These are phyloP conservation scores for Cutaneotrichosporon sp. DNA, from an alignment of 1,284 basidiomycete genomes.

Conservation along the genomic window DNA sequence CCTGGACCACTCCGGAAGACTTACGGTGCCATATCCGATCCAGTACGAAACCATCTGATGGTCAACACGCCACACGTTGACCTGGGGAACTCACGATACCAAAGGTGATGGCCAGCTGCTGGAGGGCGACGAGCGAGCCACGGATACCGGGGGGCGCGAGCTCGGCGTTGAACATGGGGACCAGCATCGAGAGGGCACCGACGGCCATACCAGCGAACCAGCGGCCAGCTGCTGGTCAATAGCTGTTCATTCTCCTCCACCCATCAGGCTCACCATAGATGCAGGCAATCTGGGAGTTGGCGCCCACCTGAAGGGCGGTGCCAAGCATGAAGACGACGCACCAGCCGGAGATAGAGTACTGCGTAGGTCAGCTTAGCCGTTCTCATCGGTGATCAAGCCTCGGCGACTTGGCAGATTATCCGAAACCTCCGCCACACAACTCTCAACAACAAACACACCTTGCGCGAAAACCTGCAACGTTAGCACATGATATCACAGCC, in stretches of 20 bases:
- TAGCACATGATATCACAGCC: background rate
- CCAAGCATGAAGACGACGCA: conserved; percentile 51
- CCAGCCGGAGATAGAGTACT: conserved; percentile 50
- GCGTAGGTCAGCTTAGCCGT: conserved; percentile 3
- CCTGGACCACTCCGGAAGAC: conserved; percentile 5
- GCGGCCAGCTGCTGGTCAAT: conserved; percentile 31
- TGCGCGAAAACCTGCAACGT: conserved; percentile 35
- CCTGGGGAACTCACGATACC: conserved; percentile 48
- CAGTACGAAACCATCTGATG: conserved; percentile 57
- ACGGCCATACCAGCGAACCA: conserved; percentile 52
- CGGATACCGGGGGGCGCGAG: conserved; percentile 79
- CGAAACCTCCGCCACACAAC: background rate
- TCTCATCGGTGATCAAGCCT: background rate
- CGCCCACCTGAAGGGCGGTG: conserved; percentile 43
- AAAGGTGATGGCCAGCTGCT: conserved; percentile 77
- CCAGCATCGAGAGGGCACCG: conserved; percentile 51
- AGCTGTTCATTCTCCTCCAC: background rate
- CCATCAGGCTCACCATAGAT: conserved; percentile 42
- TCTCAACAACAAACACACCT: conserved; percentile 26
- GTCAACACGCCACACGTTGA: background rate
- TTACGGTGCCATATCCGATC: conserved; percentile 64
- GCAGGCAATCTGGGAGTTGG: conserved; percentile 36
- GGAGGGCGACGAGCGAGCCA: conserved; percentile 75
- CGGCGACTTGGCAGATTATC: background rate
- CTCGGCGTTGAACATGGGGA: conserved; percentile 67